These are phyloP conservation scores for Pythium rishiriense DNA, from an alignment of 352 stramenopile species.

Conservation along the genomic window DNA sequence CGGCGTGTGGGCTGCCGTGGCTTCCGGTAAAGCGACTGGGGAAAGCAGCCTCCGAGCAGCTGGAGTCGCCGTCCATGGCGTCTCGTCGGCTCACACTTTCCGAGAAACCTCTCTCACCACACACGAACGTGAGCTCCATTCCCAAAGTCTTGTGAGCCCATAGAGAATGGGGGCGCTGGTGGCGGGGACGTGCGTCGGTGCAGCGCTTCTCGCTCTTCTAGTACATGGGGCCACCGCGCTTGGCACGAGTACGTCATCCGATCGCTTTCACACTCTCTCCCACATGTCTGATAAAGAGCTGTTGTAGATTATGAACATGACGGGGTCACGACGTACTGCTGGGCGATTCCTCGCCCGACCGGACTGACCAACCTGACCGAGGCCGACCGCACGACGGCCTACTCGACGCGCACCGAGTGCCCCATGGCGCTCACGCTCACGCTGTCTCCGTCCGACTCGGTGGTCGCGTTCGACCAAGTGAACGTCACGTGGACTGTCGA, in stretches of 20 bases:
- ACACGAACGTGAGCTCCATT: no score
- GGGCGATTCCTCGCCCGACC: conserved; percentile 26
- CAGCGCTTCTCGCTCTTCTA: conserved; percentile 4
- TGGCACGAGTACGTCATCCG: conserved; percentile 14
- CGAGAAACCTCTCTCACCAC: no score
- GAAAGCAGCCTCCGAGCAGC: no score
- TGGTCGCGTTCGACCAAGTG: conserved; percentile 22
- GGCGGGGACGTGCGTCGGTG: background rate
- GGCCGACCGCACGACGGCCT: conserved; percentile 14
- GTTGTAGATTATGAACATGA: conserved; percentile 31
- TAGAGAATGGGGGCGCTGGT: background rate
- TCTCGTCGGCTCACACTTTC: no score
- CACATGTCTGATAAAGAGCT: background rate
- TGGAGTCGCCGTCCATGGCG: no score
- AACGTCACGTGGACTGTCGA: conserved; percentile 28
- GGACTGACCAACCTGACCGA: conserved; percentile 28
- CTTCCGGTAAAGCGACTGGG: no score
- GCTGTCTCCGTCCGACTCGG: conserved; percentile 6
- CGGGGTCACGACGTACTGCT: conserved; percentile 32
- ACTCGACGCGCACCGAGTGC: conserved; percentile 19
- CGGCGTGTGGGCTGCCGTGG: no score
- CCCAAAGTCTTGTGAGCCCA: no score
- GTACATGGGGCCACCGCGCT: conserved; percentile 3
- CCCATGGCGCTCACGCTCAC: conserved; percentile 24
- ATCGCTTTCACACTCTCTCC: background rate